A percentile compares a stretch with the other conserved stretches of the same genome.
These are phyloP conservation scores for Zymoseptoria brevis DNA, from an alignment of 2,329 filamentous ascomycete species.

Conservation along the genomic window DNA sequence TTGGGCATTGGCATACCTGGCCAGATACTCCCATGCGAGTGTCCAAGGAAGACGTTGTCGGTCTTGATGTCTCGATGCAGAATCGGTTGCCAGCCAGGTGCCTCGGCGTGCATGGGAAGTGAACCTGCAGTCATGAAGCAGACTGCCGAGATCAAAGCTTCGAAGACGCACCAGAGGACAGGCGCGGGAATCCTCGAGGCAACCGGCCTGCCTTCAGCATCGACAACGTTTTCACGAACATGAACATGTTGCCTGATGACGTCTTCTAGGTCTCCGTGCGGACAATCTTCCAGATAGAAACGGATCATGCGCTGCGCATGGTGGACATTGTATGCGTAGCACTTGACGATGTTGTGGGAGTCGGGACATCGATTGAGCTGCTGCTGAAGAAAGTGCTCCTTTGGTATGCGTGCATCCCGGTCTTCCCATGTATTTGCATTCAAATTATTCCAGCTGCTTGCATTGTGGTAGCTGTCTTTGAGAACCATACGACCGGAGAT, in stretches of 20 bases:
- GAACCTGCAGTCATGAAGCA: not conserved
- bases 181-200: no score
- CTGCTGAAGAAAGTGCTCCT: not conserved
- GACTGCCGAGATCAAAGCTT: not conserved
- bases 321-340: not conserved
- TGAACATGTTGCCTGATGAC: not conserved
- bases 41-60: conserved; percentile 21
- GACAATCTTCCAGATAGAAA: not conserved
- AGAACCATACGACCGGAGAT: no score
- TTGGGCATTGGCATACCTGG: conserved; percentile 17
- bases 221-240: no score
- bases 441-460: no score
- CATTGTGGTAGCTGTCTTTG: no score
- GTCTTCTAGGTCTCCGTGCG: not conserved
- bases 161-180: not conserved
- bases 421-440: no score
- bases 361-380: not conserved
- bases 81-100: conserved; percentile 2
- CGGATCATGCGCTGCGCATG: not conserved
- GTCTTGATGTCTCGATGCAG: conserved; percentile 23
- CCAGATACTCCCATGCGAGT: not conserved
- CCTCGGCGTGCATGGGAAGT: not conserved
- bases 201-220: no score
- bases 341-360: not conserved
- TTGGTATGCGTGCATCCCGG: no score